A percentile compares a stretch with the other conserved stretches of the same genome.
Conservation (phyloP, 164 flowering plant genomes). For the Liquidambar formosana region DNA sequence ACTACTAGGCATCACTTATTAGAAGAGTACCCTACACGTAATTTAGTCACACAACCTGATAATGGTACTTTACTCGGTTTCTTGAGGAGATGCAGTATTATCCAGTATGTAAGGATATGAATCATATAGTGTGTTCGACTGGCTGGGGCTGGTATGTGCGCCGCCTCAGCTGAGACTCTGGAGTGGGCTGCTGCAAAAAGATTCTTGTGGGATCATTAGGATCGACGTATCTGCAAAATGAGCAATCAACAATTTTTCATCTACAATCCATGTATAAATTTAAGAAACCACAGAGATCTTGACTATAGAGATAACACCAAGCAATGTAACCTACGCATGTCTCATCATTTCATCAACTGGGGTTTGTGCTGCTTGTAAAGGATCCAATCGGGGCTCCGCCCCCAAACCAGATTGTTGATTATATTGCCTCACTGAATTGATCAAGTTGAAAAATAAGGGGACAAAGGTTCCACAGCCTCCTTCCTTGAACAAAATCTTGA, state of each 20-base stretch:
- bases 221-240: slow-evolving; percentile 79
- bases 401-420: slow-evolving; percentile 41
- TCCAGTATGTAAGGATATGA: no score
- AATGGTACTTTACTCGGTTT: no score
- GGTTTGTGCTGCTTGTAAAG: slow-evolving; percentile 83
- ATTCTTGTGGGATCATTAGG: slow-evolving; percentile 95
- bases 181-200: slow-evolving; percentile 80
- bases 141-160: slow-evolving; percentile 70
- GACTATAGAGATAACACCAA: neutral
- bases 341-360: slow-evolving; percentile 99
- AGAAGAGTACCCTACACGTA: no score
- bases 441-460: slow-evolving; percentile 82
- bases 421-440: slow-evolving; percentile 69
- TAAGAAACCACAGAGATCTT: neutral
- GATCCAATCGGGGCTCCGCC: slow-evolving; percentile 59
- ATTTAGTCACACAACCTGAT: no score
- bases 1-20: no score
- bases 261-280: neutral
- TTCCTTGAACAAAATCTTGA: slow-evolving; percentile 95
- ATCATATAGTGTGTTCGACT: slow-evolving; percentile 32
- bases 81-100: no score
- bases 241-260: neutral
- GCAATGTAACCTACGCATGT: slow-evolving; percentile 74
- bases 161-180: slow-evolving; percentile 80
- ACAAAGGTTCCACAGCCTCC: slow-evolving; percentile 98